Conservation (phyloP, 441 rosid genomes). For the Flueggea neowawraea region DNA sequence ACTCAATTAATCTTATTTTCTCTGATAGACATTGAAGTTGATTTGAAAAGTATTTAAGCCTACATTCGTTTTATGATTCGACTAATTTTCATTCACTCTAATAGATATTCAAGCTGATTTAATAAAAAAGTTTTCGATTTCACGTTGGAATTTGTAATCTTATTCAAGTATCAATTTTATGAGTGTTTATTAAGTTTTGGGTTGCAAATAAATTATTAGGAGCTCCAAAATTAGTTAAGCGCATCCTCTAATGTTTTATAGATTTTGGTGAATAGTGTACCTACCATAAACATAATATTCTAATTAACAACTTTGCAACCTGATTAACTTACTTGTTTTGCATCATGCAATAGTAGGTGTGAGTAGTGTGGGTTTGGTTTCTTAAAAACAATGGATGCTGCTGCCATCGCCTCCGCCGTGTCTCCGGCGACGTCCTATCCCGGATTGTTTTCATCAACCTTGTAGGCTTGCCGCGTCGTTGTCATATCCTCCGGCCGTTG, state of each 20-base stretch:
- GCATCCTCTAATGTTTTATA: constrained; percentile 2
- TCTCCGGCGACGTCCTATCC: constrained; percentile 92
- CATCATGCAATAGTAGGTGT: constrained; percentile 79
- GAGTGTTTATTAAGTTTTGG: too few relatives aligned
- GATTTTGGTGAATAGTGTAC: constrained; percentile 19
- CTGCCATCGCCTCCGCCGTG: constrained; percentile 92
- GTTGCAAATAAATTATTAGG: too few relatives aligned
- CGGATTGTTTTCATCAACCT: constrained; percentile 70
- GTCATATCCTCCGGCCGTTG: constrained; percentile 98
- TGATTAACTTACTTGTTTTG: constrained; percentile 50
- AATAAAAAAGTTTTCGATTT: too few relatives aligned
- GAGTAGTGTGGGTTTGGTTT: constrained; percentile 73
- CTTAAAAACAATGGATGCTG: constrained; percentile 77
- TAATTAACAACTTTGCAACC: background rate
- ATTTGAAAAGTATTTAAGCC: too few relatives aligned
- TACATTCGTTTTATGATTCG: too few relatives aligned
- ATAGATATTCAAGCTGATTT: too few relatives aligned
- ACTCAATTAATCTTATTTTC: too few relatives aligned
- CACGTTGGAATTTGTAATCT: too few relatives aligned
- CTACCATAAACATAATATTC: constrained; percentile 3
- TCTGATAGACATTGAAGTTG: too few relatives aligned
- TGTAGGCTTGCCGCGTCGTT: constrained; percentile 76
- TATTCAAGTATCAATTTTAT: too few relatives aligned
- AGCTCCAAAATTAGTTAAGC: constrained; percentile 3
- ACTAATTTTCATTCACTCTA: too few relatives aligned